Percentiles rank a stretch among this genome's conserved stretches.
Evolutionary conservation across 345 rosid species (phyloP).

Genomic region (Eucalyptus rudis): DNA sequence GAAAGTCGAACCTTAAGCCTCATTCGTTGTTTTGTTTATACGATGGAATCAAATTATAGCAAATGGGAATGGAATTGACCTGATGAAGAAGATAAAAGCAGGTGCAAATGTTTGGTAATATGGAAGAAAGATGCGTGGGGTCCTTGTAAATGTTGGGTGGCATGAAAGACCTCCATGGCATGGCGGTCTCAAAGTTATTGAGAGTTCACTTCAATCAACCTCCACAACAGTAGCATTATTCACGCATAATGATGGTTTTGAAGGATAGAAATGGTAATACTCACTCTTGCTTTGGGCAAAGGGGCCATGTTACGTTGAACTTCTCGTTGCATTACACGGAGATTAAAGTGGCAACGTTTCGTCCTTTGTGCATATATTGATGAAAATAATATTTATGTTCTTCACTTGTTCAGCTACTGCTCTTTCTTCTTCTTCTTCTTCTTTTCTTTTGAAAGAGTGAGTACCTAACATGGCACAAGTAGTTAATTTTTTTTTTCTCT

Average conservation of each 20-base stretch:
- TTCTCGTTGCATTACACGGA: background rate
- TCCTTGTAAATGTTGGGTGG: no score
- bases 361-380: background rate
- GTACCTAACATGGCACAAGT: background rate
- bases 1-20: background rate
- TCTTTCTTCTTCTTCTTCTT: no score
- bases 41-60: background rate
- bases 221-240: no score
- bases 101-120: background rate
- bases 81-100: background rate
- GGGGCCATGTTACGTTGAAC: background rate
- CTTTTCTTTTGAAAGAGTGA: background rate
- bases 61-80: background rate
- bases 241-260: background rate
- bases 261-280: background rate
- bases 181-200: no score
- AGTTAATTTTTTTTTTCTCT: no score
- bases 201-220: no score
- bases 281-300: background rate
- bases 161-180: no score
- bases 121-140: no score
- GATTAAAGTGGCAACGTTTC: background rate
- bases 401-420: no score
- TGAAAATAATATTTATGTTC: no score
- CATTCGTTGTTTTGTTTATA: background rate